These are phyloP conservation scores for Pneumocystis wakefieldiae DNA, from an alignment of 1,139 yeast species.

Conservation along the genomic window DNA sequence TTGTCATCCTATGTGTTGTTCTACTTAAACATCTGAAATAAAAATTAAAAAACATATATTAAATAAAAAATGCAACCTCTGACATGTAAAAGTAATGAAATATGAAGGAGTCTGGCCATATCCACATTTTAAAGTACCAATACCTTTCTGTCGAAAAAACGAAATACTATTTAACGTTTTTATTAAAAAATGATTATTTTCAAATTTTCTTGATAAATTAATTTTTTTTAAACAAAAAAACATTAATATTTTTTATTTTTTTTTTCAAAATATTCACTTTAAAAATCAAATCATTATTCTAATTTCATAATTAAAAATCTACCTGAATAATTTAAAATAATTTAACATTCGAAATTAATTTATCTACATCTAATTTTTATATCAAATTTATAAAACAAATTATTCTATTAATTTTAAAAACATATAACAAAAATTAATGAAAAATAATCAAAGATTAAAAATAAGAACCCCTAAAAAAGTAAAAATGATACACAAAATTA, in stretches of 20 bases:
- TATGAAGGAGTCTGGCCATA: constrained; percentile 43
- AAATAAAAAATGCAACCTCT: constrained; percentile 24
- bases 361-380: background rate
- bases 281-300: background rate
- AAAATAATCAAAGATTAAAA: background rate
- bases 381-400: background rate
- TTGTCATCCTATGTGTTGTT: constrained; percentile 75
- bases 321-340: background rate
- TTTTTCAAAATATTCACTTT: background rate
- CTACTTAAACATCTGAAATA: constrained; percentile 44
- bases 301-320: background rate
- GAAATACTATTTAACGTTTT: background rate
- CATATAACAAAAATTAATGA: background rate
- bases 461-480: background rate
- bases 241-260: background rate
- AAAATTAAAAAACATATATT: background rate
- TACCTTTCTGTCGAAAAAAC: background rate
- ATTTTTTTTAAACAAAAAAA: background rate
- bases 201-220: background rate
- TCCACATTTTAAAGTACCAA: background rate
- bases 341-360: background rate
- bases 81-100: constrained; percentile 87
- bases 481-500: background rate
- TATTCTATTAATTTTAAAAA: background rate
- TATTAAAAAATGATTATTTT: background rate